Percentiles rank a stretch among this genome's conserved stretches.
These are phyloP conservation scores for Melanogaster broomeanus DNA, from an alignment of 768 basidiomycete genomes.

Conservation along the genomic window DNA sequence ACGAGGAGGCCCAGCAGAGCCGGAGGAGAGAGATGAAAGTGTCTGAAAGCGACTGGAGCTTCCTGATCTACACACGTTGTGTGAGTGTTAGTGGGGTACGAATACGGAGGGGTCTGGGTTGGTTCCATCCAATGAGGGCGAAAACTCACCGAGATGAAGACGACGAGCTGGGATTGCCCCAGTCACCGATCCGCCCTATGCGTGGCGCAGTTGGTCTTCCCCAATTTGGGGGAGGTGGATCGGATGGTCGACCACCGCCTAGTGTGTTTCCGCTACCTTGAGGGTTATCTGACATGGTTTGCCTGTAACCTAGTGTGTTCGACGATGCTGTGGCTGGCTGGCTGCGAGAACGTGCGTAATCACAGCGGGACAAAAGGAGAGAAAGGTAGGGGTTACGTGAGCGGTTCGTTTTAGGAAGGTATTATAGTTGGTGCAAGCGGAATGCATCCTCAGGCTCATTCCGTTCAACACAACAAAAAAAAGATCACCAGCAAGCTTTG, in stretches of 20 bases:
- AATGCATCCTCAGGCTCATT: neutral
- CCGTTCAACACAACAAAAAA: neutral
- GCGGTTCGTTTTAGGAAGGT: neutral
- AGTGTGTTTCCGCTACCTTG: conserved; percentile 45
- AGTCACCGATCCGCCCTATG: conserved; percentile 56
- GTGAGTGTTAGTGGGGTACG: conserved; percentile 1
- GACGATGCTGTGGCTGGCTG: neutral
- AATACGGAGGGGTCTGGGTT: neutral
- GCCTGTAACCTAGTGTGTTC: neutral
- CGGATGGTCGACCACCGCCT: conserved; percentile 43
- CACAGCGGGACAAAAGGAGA: too few relatives aligned
- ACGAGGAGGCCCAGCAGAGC: conserved; percentile 15
- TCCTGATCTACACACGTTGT: conserved; percentile 1
- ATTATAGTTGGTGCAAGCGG: neutral
- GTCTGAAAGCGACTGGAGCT: conserved; percentile 37
- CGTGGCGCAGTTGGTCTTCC: conserved; percentile 41
- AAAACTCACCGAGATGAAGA: conserved; percentile 14
- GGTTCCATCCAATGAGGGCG: neutral
- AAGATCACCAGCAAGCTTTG: too few relatives aligned
- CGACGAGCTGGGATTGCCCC: conserved; percentile 33
- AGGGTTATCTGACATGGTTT: conserved; percentile 40
- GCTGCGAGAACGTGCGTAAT: too few relatives aligned
- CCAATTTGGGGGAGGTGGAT: conserved; percentile 53
- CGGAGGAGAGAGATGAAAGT: conserved; percentile 32
- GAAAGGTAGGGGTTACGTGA: neutral